Base-by-base conservation (phyloP, 2,329 filamentous ascomycete species). In the Stagonosporopsis cucurbitacearum region DNA sequence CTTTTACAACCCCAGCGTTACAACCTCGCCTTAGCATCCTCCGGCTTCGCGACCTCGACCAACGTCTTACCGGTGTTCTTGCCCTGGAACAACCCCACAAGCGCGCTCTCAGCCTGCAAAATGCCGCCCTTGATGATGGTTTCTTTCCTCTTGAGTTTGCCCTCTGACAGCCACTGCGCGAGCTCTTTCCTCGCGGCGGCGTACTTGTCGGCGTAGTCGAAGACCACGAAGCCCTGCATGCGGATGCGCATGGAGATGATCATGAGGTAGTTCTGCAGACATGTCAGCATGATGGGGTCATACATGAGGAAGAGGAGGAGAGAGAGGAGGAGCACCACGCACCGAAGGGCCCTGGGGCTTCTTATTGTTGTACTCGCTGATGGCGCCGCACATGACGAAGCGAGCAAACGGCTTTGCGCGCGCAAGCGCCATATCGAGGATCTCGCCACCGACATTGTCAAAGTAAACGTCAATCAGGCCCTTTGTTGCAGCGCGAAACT, bases 41-140 rank as follows among this genome's bases (percentile, higher is more conserved):
- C 68, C 4, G 70, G 68, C 23, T 64, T 64, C 72, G 84, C 67
- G 19, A 73, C 71, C 49, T 75, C 71, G 2, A 74, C 68, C 30
- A 75, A 62, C 0, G 73, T 61, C 79, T 88, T 81, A 77, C 89
- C 89, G 9, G 83, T 91, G 71, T 93, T 93, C 15, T 80, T 77
- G 36, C 90, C 90, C 44, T 84, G 79, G 70, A 87, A 92, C 52
- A 93, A 74, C 57, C 85, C 82, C 12, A 85, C 74, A 49, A 92
- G 78, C 0, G 83, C 87, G 61, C 84, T 76, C 53, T 90, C 87
- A 1, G 88, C 88, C 32, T 80, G 81, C 54, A 79, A 77, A 12
- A 92, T 75, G 0, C 89, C 89, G n/a, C 89, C 89, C 64, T 83
- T 83, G 58, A 92, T 75, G 54, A 93, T 83, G 2, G 87, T 88